Percentiles rank a stretch among this genome's conserved stretches.
phyloP scores from a whole-genome alignment of 805 yeast species.

The Ogataea dorogensis region DNA sequence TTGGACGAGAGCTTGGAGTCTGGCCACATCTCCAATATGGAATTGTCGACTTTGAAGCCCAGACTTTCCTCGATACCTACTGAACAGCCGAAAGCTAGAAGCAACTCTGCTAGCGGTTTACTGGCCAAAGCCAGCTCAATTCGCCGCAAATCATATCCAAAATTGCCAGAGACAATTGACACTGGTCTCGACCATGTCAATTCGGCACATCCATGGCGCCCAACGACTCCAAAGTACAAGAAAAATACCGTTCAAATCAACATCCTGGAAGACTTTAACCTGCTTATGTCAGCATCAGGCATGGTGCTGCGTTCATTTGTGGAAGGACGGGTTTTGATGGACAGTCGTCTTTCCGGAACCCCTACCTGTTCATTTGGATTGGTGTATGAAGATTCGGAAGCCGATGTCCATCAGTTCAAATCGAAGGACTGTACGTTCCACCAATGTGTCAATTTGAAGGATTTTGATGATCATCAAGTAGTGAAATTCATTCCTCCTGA shows the following conservation, averaged over 20 bases:
- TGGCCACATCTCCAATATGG: slow-evolving; percentile 75
- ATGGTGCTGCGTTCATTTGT: slow-evolving; percentile 66
- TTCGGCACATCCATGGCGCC: slow-evolving; percentile 61
- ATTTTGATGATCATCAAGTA: slow-evolving; percentile 61
- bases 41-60: slow-evolving; percentile 41
- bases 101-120: slow-evolving; percentile 13
- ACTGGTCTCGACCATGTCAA: slow-evolving; percentile 13
- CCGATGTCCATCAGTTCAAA: slow-evolving; percentile 8
- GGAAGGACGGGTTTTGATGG: slow-evolving; percentile 71
- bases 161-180: slow-evolving; percentile 7
- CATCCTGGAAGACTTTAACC: slow-evolving; percentile 71
- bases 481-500: slow-evolving; percentile 85
- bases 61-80: slow-evolving; percentile 25
- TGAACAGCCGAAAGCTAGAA: slow-evolving; percentile 5
- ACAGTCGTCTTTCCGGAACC: slow-evolving; percentile 73
- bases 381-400: slow-evolving; percentile 32
- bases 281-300: slow-evolving; percentile 65
- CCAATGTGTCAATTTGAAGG: slow-evolving; percentile 75
- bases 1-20: slow-evolving; percentile 74
- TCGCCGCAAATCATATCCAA: slow-evolving; percentile 20
- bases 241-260: slow-evolving; percentile 78
- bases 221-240: slow-evolving; percentile 67
- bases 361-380: slow-evolving; percentile 83
- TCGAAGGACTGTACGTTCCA: slow-evolving; percentile 82
- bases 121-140: slow-evolving; percentile 24